Percentiles rank a stretch among this genome's conserved stretches.
Conservation (phyloP, 371 early-diverging fungal genomes). For the Lichtheimia hyalospora region DNA sequence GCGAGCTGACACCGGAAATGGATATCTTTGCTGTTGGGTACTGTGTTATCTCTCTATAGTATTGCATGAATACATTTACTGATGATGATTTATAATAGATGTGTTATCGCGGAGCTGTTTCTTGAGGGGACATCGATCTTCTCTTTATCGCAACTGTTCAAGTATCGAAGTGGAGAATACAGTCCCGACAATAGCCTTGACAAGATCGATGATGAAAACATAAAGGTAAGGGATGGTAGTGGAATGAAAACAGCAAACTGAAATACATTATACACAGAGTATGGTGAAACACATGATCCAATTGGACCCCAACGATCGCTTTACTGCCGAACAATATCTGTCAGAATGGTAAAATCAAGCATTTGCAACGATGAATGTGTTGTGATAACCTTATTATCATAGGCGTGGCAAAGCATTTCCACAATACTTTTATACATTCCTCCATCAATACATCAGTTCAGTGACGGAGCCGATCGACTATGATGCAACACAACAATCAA, state of each 20-base stretch:
- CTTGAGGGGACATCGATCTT: constrained; percentile 90
- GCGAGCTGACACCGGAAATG: constrained; percentile 79
- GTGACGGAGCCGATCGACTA: constrained; percentile 59
- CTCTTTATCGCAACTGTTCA: constrained; percentile 85
- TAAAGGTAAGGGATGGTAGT: constrained; percentile 52
- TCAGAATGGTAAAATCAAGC: constrained; percentile 57
- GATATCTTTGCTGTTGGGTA: constrained; percentile 94
- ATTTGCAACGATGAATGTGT: neutral
- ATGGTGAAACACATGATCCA: constrained; percentile 87
- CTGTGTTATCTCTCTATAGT: neutral
- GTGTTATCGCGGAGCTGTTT: constrained; percentile 94
- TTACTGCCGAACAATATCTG: constrained; percentile 72
- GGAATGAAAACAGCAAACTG: neutral
- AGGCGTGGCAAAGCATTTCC: constrained; percentile 81
- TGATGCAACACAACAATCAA: constrained; percentile 9
- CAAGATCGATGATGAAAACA: constrained; percentile 80
- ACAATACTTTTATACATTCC: constrained; percentile 71
- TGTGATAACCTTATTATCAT: too few relatives aligned
- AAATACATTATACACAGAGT: constrained; percentile 27
- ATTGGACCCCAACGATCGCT: constrained; percentile 73
- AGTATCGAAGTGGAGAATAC: constrained; percentile 80
- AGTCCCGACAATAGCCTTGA: constrained; percentile 66
- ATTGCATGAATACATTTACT: neutral
- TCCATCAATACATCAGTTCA: constrained; percentile 76
- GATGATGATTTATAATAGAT: constrained; percentile 45